Conservation (phyloP, 2,329 filamentous ascomycete species). For the Colletotrichum sojae region DNA sequence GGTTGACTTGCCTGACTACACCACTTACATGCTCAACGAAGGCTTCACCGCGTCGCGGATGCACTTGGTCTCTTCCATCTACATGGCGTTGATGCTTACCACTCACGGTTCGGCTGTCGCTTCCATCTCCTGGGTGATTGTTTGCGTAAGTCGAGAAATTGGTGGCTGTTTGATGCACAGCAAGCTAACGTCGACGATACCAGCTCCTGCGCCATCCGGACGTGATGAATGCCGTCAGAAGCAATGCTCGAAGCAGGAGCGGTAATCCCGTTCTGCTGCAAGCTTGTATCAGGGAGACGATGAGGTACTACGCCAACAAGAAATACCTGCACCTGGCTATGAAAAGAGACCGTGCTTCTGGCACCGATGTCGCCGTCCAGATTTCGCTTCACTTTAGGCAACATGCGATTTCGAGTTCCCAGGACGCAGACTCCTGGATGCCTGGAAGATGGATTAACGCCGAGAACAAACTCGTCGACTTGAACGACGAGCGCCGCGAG, state of each 20-base stretch:
- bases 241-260: constrained; percentile 36
- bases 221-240: constrained; percentile 37
- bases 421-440: constrained; percentile 37
- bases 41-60: constrained; percentile 33
- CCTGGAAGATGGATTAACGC: constrained; percentile 42
- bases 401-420: constrained; percentile 15
- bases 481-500: constrained; percentile 19
- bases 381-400: neutral
- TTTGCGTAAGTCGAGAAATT: constrained; percentile 33
- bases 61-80: constrained; percentile 35
- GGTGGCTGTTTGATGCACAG: neutral
- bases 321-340: neutral
- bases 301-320: constrained; percentile 39
- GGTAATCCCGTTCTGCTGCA: constrained; percentile 36
- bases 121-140: constrained; percentile 39
- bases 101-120: constrained; percentile 41
- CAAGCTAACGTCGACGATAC: neutral
- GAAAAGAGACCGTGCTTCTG: neutral
- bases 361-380: neutral
- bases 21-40: constrained; percentile 41
- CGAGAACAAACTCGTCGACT: constrained; percentile 31
- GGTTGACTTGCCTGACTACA: constrained; percentile 40
- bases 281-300: constrained; percentile 43
- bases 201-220: constrained; percentile 42
- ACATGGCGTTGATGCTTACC: constrained; percentile 42